A percentile compares a stretch with the other conserved stretches of the same genome.
Evolutionary conservation across 2,329 filamentous ascomycete species (phyloP).

Genomic region (Scortechinia acanthostroma): DNA sequence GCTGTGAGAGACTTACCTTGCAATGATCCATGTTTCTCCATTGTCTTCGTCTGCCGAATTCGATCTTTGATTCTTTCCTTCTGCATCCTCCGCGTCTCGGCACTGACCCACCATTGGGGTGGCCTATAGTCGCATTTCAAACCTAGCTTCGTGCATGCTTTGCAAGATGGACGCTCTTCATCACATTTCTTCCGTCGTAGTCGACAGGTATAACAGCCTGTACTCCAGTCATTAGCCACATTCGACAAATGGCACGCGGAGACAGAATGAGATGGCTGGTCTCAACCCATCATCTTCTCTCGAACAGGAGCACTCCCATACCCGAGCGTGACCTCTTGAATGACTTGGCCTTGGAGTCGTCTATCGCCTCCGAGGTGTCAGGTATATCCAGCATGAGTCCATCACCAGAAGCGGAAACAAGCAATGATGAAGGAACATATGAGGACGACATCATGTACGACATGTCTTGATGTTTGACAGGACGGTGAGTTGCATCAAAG

Average conservation of each 20-base stretch:
- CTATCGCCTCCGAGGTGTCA: neutral
- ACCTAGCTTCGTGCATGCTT: slow-evolving; percentile 67
- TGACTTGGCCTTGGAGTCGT: neutral
- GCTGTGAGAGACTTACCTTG: no score
- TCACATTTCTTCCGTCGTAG: slow-evolving; percentile 65
- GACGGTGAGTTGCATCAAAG: neutral
- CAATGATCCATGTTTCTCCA: slow-evolving; percentile 64
- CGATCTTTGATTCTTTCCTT: slow-evolving; percentile 95
- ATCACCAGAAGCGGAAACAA: no score
- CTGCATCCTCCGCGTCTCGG: slow-evolving; percentile 74
- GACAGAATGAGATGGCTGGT: no score
- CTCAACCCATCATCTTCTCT: no score
- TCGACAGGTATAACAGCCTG: slow-evolving; percentile 65
- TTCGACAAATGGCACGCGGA: no score
- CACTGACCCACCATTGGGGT: slow-evolving; percentile 95
- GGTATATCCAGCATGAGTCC: neutral
- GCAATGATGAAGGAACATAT: neutral
- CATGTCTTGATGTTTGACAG: no score
- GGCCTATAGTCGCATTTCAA: slow-evolving; percentile 92
- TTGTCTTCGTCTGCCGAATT: slow-evolving; percentile 93
- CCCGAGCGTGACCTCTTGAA: neutral
- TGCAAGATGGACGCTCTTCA: slow-evolving; percentile 54
- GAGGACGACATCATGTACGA: neutral
- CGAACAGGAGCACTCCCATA: no score
- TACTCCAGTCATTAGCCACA: neutral